Base-by-base conservation (phyloP, 2,329 filamentous ascomycete genomes). In the Aureobasidium uvarum region DNA sequence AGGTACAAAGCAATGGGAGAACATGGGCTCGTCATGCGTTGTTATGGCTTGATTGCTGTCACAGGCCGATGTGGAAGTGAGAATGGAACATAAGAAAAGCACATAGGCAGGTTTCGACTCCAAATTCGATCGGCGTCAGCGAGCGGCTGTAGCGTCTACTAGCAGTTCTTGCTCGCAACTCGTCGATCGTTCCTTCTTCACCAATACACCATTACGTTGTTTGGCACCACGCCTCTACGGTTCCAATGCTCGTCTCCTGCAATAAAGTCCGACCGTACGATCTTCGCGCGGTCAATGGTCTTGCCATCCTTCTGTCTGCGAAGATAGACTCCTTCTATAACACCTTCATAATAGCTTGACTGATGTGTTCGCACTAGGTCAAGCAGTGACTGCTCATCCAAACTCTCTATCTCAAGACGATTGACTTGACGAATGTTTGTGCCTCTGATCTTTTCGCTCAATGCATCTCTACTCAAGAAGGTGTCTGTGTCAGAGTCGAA, bases 301-400 rank as follows among this genome's bases (percentile, higher is more conserved):
- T 59, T 63, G 51, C 62, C 64, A 10, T 48, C 38, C 14, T 54
- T 58, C 28, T 68, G 64, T 28, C 60, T 62, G 18, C 66, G 59
- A 10, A 68, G 45, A 33, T 68, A 68, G 2, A 68, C 50, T 31
- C 66, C 66, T 51, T 68, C 66, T 18, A 66, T 50, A 10, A 51
- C 20, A 6, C 64, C 64, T 1, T 60, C 52, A 28, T 50, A 64
- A 20, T 55, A 68, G 13, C 13, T 25, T 33, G 58, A 64, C 14
- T 59, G 28, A 8, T 13, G 36, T n/a, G 25, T 11, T 8, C 41
- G 52, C 4, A 68, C 64, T 7, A 62, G 10, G 3, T 25, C 48
- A 7, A 51, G 43, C 41, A 66, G 38, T n/a, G 55, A 33, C 33
- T 45, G 23, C 45, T 54, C 33, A 6, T 54, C n/a, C 3, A 54